A percentile compares a stretch with the other conserved stretches of the same genome.
These are phyloP conservation scores for Gossypium gossypioides DNA, from an alignment of 441 rosid genomes.

Conservation along the genomic window DNA sequence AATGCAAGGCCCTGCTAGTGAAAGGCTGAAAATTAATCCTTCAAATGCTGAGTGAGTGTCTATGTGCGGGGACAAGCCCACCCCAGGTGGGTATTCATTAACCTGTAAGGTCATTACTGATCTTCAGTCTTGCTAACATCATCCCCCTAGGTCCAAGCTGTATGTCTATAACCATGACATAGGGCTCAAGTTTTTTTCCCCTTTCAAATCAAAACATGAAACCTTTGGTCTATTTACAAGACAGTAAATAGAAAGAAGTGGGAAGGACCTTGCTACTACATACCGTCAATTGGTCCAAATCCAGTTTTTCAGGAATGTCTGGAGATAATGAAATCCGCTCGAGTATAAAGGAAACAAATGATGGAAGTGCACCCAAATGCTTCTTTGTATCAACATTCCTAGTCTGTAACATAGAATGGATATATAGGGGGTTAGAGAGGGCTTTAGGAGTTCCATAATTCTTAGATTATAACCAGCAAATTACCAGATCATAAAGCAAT, in stretches of 20 bases:
- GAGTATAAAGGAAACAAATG: conserved; percentile 48
- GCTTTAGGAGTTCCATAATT: conserved; percentile 2
- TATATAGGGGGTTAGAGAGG: background rate
- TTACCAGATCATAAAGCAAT: background rate
- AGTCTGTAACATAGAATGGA: conserved; percentile 30
- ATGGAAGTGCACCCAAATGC: conserved; percentile 67
- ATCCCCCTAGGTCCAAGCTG: background rate
- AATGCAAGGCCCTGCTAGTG: conserved; percentile 90
- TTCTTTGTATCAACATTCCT: conserved; percentile 65
- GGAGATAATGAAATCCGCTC: conserved; percentile 47
- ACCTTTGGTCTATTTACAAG: conserved; percentile 1
- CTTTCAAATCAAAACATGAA: background rate
- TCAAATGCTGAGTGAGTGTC: conserved; percentile 96
- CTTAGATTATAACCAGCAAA: conserved; percentile 4
- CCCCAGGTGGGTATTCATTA: conserved; percentile 87
- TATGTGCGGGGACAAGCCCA: conserved; percentile 91
- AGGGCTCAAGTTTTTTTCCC: background rate
- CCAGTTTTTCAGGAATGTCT: conserved; percentile 29
- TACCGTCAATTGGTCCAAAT: conserved; percentile 81
- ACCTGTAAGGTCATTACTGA: conserved; percentile 41
- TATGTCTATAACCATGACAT: background rate
- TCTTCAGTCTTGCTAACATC: conserved; percentile 20
- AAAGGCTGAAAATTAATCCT: conserved; percentile 83
- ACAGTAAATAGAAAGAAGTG: background rate
- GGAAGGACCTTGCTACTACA: background rate